These are phyloP conservation scores for Penicillium thymicola DNA, from an alignment of 2,329 filamentous ascomycete species.

Conservation along the genomic window DNA sequence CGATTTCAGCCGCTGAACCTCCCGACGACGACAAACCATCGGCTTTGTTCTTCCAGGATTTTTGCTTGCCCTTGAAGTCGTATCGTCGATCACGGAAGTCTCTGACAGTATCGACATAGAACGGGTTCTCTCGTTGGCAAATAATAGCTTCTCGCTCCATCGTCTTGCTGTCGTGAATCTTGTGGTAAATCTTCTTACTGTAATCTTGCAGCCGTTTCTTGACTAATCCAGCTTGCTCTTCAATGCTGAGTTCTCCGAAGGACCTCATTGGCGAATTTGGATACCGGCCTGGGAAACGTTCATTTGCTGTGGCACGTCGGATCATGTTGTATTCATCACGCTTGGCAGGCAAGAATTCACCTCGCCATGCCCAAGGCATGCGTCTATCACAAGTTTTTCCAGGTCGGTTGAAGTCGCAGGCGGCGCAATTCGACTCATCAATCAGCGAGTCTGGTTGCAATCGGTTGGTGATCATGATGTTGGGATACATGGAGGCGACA, in stretches of 20 bases:
- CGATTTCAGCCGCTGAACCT: conserved; percentile 71
- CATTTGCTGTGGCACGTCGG: conserved; percentile 82
- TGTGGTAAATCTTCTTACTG: conserved; percentile 99
- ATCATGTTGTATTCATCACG: conserved; percentile 99
- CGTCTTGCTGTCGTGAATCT: conserved; percentile 92
- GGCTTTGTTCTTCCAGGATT: conserved; percentile 97
- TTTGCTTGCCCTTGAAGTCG: conserved; percentile 97
- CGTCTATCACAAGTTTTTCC: conserved; percentile 95
- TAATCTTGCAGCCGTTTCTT: conserved; percentile 88
- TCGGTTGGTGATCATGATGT: conserved; percentile 99
- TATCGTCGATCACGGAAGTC: conserved; percentile 96
- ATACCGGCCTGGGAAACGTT: conserved; percentile 78
- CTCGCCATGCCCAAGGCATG: conserved; percentile 96
- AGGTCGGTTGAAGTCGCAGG: conserved; percentile 96
- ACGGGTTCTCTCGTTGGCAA: conserved; percentile 95
- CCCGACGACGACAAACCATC: conserved; percentile 80
- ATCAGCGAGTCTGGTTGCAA: conserved; percentile 99
- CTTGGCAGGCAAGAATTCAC: conserved; percentile 93
- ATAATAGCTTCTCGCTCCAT: conserved; percentile 96
- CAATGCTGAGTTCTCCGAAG: conserved; percentile 75
- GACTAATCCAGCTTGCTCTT: conserved; percentile 77
- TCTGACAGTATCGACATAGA: conserved; percentile 94
- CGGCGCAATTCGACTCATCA: conserved; percentile 88
- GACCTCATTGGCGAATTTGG: conserved; percentile 67
- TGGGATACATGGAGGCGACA: conserved; percentile 98